These are phyloP conservation scores for Syzygium grande DNA, from an alignment of 345 rosid genomes.

Conservation along the genomic window DNA sequence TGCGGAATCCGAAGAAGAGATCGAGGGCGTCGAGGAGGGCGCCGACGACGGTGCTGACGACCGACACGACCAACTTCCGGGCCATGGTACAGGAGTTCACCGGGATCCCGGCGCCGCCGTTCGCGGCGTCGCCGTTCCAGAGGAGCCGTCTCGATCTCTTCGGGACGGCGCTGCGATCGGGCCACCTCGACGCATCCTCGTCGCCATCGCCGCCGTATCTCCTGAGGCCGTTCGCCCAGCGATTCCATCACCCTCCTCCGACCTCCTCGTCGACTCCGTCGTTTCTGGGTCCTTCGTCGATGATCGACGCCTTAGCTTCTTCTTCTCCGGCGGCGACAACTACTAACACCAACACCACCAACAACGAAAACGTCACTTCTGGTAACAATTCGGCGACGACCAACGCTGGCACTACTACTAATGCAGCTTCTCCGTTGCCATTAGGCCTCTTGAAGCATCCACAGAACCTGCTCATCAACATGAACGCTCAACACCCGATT, in stretches of 20 bases:
- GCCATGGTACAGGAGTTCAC: slow-evolving; percentile 99
- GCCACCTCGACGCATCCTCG: slow-evolving; percentile 20
- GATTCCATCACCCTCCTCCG: slow-evolving; percentile 28
- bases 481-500: slow-evolving; percentile 41
- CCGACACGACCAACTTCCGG: slow-evolving; percentile 87
- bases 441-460: slow-evolving; percentile 13
- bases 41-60: slow-evolving; percentile 83
- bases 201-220: slow-evolving; percentile 35
- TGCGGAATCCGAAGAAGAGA: slow-evolving; percentile 74
- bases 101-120: slow-evolving; percentile 90
- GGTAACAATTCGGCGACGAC: not conserved
- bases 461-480: slow-evolving; percentile 22
- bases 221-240: slow-evolving; percentile 14
- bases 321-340: not conserved
- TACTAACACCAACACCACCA: not conserved
- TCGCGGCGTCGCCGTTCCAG: slow-evolving; percentile 48
- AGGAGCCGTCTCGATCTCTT: slow-evolving; percentile 63
- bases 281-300: slow-evolving; percentile 4
- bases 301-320: slow-evolving; percentile 28
- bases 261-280: slow-evolving; percentile 10
- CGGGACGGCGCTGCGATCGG: slow-evolving; percentile 29
- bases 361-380: not conserved
- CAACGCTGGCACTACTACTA: not conserved
- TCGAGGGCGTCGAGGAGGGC: slow-evolving; percentile 89
- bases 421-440: not conserved